Percentiles rank a stretch among this genome's conserved stretches.
These are phyloP conservation scores for Nakataea oryzae DNA, from an alignment of 2,329 filamentous ascomycete genomes.

Conservation along the genomic window DNA sequence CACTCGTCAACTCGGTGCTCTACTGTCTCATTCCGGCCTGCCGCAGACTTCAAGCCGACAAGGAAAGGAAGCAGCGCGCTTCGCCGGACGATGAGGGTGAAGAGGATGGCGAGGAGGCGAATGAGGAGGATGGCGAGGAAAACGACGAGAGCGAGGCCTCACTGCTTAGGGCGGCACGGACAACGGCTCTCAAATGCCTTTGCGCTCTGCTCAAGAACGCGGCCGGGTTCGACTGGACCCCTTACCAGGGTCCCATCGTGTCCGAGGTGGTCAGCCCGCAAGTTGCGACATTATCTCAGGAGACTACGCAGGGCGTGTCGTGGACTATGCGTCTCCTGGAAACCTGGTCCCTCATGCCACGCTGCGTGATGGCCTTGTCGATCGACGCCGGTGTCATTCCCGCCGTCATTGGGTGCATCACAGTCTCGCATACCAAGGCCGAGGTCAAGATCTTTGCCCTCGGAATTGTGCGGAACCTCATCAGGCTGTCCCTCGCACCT, in stretches of 20 bases:
- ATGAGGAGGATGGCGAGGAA: slow-evolving; percentile 20
- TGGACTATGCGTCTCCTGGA: slow-evolving; percentile 70
- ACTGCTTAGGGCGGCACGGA: slow-evolving; percentile 55
- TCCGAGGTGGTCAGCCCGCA: slow-evolving; percentile 67
- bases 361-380: slow-evolving; percentile 56
- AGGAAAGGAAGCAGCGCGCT: slow-evolving; percentile 8
- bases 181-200: slow-evolving; percentile 72
- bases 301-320: slow-evolving; percentile 85
- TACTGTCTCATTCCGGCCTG: slow-evolving; percentile 70
- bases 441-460: slow-evolving; percentile 79
- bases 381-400: slow-evolving; percentile 53
- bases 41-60: slow-evolving; percentile 38
- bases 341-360: slow-evolving; percentile 64
- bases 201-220: slow-evolving; percentile 68
- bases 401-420: slow-evolving; percentile 63
- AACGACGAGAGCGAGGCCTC: slow-evolving; percentile 39
- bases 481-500: slow-evolving; percentile 47
- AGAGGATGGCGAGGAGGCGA: slow-evolving; percentile 18
- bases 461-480: slow-evolving; percentile 60
- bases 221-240: slow-evolving; percentile 58
- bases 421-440: slow-evolving; percentile 56
- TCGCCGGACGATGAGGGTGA: slow-evolving; percentile 24
- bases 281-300: slow-evolving; percentile 65
- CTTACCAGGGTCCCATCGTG: slow-evolving; percentile 62
- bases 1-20: slow-evolving; percentile 65